These are phyloP conservation scores for Pezicula carpinea DNA, from an alignment of 2,329 filamentous ascomycete genomes.

Conservation along the genomic window DNA sequence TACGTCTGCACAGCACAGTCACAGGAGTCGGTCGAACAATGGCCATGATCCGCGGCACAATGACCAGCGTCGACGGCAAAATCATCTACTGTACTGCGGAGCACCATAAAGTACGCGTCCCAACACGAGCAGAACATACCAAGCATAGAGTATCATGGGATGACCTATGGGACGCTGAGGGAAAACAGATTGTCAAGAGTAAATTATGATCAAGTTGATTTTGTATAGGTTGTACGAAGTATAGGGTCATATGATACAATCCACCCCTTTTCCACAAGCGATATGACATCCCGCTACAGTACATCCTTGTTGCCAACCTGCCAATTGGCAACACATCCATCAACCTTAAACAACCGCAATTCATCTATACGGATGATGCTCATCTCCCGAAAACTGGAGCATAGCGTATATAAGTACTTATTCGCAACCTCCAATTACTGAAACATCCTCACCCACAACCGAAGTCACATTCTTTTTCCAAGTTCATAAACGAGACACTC, in stretches of 20 bases:
- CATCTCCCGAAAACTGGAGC: too few species aligned
- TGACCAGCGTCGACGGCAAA: conserved; percentile 44
- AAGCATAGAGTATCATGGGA: conserved; percentile 38
- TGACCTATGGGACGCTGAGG: conserved; percentile 32
- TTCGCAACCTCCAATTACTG: too few species aligned
- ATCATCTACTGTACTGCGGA: conserved; percentile 44
- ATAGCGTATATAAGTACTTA: too few species aligned
- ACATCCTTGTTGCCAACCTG: too few species aligned
- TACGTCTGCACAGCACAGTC: conserved; percentile 38
- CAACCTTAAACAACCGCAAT: too few species aligned
- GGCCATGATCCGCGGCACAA: conserved; percentile 45
- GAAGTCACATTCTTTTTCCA: background rate
- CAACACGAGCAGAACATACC: conserved; percentile 35
- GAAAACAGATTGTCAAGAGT: conserved; percentile 6
- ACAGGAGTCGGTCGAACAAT: conserved; percentile 44
- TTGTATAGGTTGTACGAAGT: too few species aligned
- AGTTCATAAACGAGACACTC: background rate
- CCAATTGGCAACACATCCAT: too few species aligned
- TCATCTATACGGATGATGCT: too few species aligned
- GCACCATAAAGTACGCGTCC: conserved; percentile 46
- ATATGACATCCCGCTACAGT: too few species aligned
- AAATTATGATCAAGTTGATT: conserved; percentile 1
- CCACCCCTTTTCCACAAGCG: too few species aligned
- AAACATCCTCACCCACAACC: too few species aligned
- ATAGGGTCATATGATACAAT: too few species aligned